Base-by-base conservation (phyloP, 176 grass and related monocot genomes). In the Rhynchospora pubera region DNA sequence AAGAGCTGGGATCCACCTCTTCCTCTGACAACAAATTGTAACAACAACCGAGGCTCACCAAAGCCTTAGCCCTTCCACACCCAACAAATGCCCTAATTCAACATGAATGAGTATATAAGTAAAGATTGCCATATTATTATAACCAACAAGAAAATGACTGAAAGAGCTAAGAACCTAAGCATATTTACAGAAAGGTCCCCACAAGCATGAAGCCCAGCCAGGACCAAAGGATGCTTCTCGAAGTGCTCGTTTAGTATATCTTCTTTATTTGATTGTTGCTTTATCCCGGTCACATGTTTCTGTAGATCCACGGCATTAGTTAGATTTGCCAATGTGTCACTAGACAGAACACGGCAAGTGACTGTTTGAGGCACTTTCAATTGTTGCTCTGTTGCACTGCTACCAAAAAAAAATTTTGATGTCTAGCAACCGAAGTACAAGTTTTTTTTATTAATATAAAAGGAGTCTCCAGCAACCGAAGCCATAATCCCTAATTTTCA, bases 151-250 rank as follows among this genome's bases (percentile, higher is more conserved):
- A 0, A 45, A 83, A 34, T 77, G 60, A 42, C 22, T 24, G 74
- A 58, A 63, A 30, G 32, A 65, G 56, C 12, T 23, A 88, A 30
- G 62, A 82, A 99, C 96, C 92, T 99, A 86, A 99, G 86, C 96
- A 99, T 99, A 84, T 95, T 93, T 68, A 93, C 92, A 84, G 91
- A 99, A 88, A 99, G 93, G 68, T 95, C 96, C 74, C 96, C 92
- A 74, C 96, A 99, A 47, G 96, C 96, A 87, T 99, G 91, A 83
- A 99, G 96, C 76, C 96, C 92, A 73, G 92, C 87, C 15, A 99
- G 87, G 78, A 99, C 73, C 80, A 94, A 91, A 57, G 84, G 55
- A 85, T 79, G 76, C 21, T 45, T 68, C 14, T 62, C 66, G 78
- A 62, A 55, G 52, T 5, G 47, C 69, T 24, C 32, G 71, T 66